Base-by-base conservation (phyloP, 108 stramenopile genomes). In the Schizochytrium sp. region DNA sequence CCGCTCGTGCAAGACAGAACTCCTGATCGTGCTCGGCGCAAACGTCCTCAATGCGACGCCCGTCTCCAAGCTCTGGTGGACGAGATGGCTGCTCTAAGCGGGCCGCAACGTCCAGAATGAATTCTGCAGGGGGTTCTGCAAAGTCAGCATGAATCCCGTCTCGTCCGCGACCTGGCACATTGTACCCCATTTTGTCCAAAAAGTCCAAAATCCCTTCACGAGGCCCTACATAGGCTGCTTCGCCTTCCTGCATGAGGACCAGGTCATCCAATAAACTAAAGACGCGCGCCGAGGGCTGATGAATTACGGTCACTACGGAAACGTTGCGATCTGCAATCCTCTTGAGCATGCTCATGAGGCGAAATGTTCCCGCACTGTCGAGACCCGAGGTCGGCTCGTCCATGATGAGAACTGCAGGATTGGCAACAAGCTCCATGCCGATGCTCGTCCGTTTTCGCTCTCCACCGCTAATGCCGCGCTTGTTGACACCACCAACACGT, bases 261-360 rank as follows among this genome's bases (percentile, higher is more conserved):
- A 96, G 89, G 72, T 96, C 91, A 88, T 97, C 96, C 83, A 97
- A 92, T 87, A 95, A 53, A 19, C 94, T 92, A 93, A 96, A 97
- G 51, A 97, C 97, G 14, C 93, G 94, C 8, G 94, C 95, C 4
- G 96, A 89, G 0, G 97, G 97, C 88, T 97, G 97, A 91, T 98
- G 97, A 88, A 98, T 94, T 18, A 98, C 96, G 12, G 94, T 91
- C 0, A 92, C 95, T 90, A 98, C 94, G 0, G 97, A 91, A 89
- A 93, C 96, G 95, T 72, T 95, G 90, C 23, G 51, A 14, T 69
- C 57, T 5, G 95, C 93, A 72, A 97, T 60, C 44, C 89, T 88
- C 72, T 96, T 93, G 19, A 98, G 92, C 19, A 95, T 96, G 0
- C 83, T 34, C 72, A 96, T 94, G 14, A 97, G 90, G 28, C 91